Conservation (phyloP, 805 yeast species). For the Lipomyces yamadae region DNA sequence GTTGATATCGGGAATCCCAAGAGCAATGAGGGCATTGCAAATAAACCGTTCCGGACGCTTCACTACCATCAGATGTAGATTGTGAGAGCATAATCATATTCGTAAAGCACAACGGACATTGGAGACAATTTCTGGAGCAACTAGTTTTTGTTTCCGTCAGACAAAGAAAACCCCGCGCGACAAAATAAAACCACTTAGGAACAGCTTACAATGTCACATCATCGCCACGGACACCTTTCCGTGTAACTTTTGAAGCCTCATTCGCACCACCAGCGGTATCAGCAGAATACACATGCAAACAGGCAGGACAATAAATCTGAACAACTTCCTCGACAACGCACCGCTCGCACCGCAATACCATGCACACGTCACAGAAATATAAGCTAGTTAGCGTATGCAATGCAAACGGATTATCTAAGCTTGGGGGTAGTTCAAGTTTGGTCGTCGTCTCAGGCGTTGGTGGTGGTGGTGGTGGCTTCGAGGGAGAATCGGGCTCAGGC, state of each 20-base stretch:
- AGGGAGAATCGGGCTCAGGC: not conserved
- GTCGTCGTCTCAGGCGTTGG: not conserved
- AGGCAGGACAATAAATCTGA: conserved; percentile 46
- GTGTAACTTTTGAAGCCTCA: conserved; percentile 7
- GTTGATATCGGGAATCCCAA: conserved; percentile 28
- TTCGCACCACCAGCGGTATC: conserved; percentile 18
- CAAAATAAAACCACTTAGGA: no score
- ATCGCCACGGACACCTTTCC: not conserved
- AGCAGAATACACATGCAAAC: conserved; percentile 44
- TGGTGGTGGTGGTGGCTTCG: not conserved
- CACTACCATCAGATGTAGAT: not conserved
- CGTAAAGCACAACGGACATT: conserved; percentile 45
- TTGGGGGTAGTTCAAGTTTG: conserved; percentile 35
- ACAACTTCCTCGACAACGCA: conserved; percentile 47
- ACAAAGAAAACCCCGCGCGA: not conserved
- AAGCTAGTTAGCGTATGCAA: conserved; percentile 42
- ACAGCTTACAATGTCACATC: conserved; percentile 1
- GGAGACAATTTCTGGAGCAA: conserved; percentile 47
- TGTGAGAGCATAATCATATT: conserved; percentile 29
- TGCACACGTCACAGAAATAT: conserved; percentile 48
- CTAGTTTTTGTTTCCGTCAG: conserved; percentile 5
- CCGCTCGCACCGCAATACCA: conserved; percentile 45
- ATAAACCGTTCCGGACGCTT: conserved; percentile 5
- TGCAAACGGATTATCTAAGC: conserved; percentile 37
- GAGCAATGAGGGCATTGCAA: conserved; percentile 32